Conservation (phyloP, 768 basidiomycete species). For the Rhodotorula graminis region DNA sequence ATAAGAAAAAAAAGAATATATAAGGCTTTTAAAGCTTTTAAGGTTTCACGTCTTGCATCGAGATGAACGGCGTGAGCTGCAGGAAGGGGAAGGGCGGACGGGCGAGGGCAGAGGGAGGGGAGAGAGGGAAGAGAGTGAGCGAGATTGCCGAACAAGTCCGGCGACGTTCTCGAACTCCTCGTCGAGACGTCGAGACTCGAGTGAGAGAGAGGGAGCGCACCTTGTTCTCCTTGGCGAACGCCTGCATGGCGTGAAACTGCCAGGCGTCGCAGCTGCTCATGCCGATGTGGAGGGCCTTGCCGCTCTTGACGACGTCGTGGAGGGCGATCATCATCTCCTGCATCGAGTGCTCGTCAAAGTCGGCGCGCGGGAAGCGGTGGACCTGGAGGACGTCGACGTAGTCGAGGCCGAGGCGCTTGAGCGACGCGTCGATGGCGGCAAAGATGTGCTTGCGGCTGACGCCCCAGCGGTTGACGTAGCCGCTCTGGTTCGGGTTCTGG, state of each 20-base stretch:
- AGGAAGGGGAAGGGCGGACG: no score
- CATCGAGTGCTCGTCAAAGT: conserved; percentile 53
- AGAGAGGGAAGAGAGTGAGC: neutral
- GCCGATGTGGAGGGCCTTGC: conserved; percentile 50
- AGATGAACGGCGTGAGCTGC: conserved; percentile 38
- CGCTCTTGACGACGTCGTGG: conserved; percentile 45
- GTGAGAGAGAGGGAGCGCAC: neutral
- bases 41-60: conserved; percentile 44
- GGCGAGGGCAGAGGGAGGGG: no score
- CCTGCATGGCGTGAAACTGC: conserved; percentile 40
- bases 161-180: no score
- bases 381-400: conserved; percentile 64
- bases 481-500: conserved; percentile 38
- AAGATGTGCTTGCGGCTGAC: conserved; percentile 61
- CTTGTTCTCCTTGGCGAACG: conserved; percentile 22
- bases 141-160: no score
- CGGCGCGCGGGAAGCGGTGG: conserved; percentile 52
- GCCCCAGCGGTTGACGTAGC: conserved; percentile 56
- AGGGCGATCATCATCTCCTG: conserved; percentile 51
- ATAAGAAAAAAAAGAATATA: no score
- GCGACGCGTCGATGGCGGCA: conserved; percentile 54
- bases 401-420: conserved; percentile 66
- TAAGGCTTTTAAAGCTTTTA: no score
- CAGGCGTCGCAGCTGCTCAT: conserved; percentile 50
- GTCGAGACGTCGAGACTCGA: no score